phyloP scores from a whole-genome alignment of 441 rosid species.

The Pelargonium fulgidum region DNA sequence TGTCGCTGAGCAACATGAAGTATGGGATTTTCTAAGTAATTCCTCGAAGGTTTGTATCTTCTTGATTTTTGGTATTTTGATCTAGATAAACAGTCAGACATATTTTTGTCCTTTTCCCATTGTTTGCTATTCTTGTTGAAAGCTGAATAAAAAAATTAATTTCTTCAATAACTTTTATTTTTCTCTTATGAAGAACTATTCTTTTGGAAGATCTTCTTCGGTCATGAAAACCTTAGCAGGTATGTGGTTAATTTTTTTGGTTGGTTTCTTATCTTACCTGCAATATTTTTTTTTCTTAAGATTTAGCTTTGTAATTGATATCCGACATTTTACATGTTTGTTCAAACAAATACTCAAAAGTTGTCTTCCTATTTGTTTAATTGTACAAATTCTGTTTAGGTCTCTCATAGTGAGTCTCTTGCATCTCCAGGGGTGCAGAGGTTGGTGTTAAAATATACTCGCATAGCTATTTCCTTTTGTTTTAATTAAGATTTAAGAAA shows the following conservation, averaged over 20 bases:
- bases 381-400: neutral
- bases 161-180: conserved; percentile 19
- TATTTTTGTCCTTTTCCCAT: neutral
- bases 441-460: neutral
- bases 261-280: conserved; percentile 15
- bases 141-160: conserved; percentile 20
- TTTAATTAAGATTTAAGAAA: neutral
- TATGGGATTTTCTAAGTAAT: conserved; percentile 90
- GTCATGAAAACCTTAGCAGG: conserved; percentile 93
- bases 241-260: conserved; percentile 26
- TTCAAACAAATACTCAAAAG: neutral
- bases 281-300: conserved; percentile 8
- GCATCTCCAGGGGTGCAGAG: neutral
- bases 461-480: neutral
- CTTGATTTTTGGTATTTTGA: conserved; percentile 7
- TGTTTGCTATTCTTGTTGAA: neutral
- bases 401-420: neutral
- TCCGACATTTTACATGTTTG: neutral
- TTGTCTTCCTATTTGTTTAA: neutral
- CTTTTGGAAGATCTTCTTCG: conserved; percentile 86
- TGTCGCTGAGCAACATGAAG: conserved; percentile 99
- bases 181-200: conserved; percentile 57
- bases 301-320: neutral
- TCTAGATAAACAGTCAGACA: neutral
- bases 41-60: conserved; percentile 65